A percentile compares a stretch with the other conserved stretches of the same genome.
These are phyloP conservation scores for Lachnellula arida DNA, from an alignment of 2,329 filamentous ascomycete genomes.

Conservation along the genomic window DNA sequence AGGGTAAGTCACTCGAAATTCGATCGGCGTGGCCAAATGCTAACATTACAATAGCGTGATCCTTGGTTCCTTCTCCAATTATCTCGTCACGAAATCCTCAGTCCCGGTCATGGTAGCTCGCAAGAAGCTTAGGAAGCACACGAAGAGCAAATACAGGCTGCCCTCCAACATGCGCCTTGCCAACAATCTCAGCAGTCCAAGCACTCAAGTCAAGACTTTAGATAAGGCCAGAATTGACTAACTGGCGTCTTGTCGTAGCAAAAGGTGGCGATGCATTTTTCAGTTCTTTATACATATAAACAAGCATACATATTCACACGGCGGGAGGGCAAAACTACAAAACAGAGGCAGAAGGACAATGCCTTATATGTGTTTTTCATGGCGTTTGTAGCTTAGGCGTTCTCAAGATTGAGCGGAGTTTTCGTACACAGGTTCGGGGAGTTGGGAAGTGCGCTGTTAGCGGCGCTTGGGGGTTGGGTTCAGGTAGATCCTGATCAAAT, in stretches of 20 bases:
- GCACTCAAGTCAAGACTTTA: conserved; percentile 49
- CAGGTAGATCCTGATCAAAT: too few species aligned
- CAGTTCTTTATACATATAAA: too few species aligned
- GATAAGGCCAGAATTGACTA: conserved; percentile 73
- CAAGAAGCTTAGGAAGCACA: conserved; percentile 83
- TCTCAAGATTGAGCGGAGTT: too few species aligned
- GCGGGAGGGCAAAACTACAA: too few species aligned
- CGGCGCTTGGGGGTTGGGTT: too few species aligned
- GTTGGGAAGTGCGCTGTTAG: too few species aligned
- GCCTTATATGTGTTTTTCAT: too few species aligned
- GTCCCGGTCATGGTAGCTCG: conserved; percentile 97
- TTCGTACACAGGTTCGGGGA: too few species aligned
- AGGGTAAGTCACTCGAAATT: conserved; percentile 55
- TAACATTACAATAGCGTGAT: conserved; percentile 64
- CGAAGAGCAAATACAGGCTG: conserved; percentile 61
- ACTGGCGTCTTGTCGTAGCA: not conserved
- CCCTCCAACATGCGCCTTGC: conserved; percentile 62
- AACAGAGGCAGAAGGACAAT: too few species aligned
- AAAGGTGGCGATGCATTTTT: not conserved
- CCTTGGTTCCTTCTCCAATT: conserved; percentile 94
- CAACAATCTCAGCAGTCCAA: conserved; percentile 73
- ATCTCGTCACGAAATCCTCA: conserved; percentile 92
- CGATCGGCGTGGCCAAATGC: conserved; percentile 11
- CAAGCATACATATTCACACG: too few species aligned
- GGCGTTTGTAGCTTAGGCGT: too few species aligned